Base-by-base conservation (phyloP, 495 filamentous ascomycete species). In the Lepidopterella palustris region DNA sequence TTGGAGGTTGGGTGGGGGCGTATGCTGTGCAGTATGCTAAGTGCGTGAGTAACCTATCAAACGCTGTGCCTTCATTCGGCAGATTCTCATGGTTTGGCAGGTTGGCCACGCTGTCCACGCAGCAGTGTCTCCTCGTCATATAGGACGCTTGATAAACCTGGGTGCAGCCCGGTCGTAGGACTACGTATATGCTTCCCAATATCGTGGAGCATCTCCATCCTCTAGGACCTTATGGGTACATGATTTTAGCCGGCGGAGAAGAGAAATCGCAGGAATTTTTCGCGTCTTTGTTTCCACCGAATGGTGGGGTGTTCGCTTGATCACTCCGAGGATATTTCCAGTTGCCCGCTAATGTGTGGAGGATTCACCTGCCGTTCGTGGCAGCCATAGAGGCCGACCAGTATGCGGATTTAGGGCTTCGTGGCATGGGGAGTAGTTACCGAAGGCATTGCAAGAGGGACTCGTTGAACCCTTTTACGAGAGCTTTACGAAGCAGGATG, bases 401-500 rank as follows among this genome's bases (percentile, higher is more conserved):
- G 24, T 18, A 64, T 28, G 28, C 20, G 20, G 58, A 35, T 64
- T 58, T 42, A 47, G 61, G 10, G 50, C 21, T 20, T 68, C 61
- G 65, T 68, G 65, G 65, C 64, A 62, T 35, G 18, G 27, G 4
- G 62, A 65, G 1, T 68, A 68, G 47, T 31, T 68, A 27, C 65
- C 62, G 3, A 59, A 60, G 31, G 65, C 64, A 5, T 28, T 68
- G n/a, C 49, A 53, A 23, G 51, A 62, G 45, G 23, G 45, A 6
- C 49, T 64, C n/a, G 54, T 68, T 11, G 58, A 65, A 32, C 58
- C 65, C 4, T n/a, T n/a, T n/a, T n/a, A n/a, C n/a, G 63, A 54
- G 2, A 61, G 57, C 25, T 65, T 65, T 31, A 55, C 47, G 10
- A 58, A 62, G 21, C 27, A 32, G 18, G 45, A 42, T 0, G 59